Percentiles rank a stretch among this genome's conserved stretches.
These are phyloP conservation scores for Penicillium waksmanii DNA, from an alignment of 495 filamentous ascomycete genomes.

Conservation along the genomic window DNA sequence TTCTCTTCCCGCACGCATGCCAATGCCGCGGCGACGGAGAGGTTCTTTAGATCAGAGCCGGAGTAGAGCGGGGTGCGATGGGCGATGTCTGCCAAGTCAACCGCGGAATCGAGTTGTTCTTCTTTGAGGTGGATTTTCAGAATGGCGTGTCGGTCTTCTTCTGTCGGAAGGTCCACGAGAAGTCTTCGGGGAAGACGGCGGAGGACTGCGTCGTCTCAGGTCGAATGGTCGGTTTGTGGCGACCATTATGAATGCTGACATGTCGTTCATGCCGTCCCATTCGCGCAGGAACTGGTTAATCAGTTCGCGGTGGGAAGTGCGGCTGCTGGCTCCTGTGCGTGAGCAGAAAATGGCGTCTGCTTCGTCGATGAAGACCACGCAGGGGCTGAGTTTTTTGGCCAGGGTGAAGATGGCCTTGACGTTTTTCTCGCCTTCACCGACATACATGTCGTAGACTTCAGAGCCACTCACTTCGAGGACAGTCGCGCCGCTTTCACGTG, in stretches of 20 bases:
- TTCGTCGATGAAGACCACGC: conserved; percentile 96
- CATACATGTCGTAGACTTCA: conserved; percentile 93
- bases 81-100: conserved; percentile 72
- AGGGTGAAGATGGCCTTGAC: conserved; percentile 89
- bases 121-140: conserved; percentile 82
- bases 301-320: conserved; percentile 78
- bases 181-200: conserved; percentile 79
- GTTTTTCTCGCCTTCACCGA: conserved; percentile 97
- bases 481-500: conserved; percentile 89
- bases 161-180: conserved; percentile 83
- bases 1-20: conserved; percentile 86
- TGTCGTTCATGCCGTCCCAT: conserved; percentile 91
- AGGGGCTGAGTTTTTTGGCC: conserved; percentile 89
- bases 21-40: conserved; percentile 87
- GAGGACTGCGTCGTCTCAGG: conserved; percentile 88
- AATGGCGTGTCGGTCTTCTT: conserved; percentile 77
- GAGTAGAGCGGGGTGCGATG: conserved; percentile 87
- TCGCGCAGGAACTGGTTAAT: conserved; percentile 98
- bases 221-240: conserved; percentile 97
- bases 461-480: conserved; percentile 74
- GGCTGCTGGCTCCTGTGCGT: conserved; percentile 59
- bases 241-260: conserved; percentile 95
- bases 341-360: conserved; percentile 89
- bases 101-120: conserved; percentile 68
- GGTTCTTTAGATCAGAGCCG: conserved; percentile 93